A percentile compares a stretch with the other conserved stretches of the same genome.
These are phyloP conservation scores for Saturnispora serradocipensis DNA, from an alignment of 805 yeast species.

Conservation along the genomic window DNA sequence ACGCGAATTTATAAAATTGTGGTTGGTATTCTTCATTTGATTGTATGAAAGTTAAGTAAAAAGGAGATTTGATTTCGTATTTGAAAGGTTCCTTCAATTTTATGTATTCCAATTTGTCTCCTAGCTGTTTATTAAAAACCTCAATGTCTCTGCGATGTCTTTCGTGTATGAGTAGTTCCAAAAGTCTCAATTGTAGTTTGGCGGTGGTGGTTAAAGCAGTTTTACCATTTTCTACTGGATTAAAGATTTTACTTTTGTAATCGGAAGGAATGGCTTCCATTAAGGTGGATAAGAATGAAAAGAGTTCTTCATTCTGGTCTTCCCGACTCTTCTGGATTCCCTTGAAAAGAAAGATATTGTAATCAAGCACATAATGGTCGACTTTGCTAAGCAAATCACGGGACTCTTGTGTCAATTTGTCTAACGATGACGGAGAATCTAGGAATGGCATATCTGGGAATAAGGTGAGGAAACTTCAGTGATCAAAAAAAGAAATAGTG, in stretches of 20 bases:
- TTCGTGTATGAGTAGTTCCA: constrained; percentile 27
- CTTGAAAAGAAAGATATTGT: constrained; percentile 29
- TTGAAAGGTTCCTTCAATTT: constrained; percentile 22
- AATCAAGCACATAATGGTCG: constrained; percentile 31
- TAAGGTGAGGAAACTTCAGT: background rate
- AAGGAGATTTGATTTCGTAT: constrained; percentile 30
- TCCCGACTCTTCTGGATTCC: constrained; percentile 23
- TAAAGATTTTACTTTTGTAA: constrained; percentile 16
- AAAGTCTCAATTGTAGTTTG: constrained; percentile 27
- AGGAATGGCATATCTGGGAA: constrained; percentile 1
- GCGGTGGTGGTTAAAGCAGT: constrained; percentile 25
- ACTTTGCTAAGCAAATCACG: constrained; percentile 17
- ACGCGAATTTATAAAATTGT: constrained; percentile 26
- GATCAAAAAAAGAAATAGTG: background rate
- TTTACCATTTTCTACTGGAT: constrained; percentile 15
- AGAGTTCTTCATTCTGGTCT: constrained; percentile 15
- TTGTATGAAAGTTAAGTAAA: constrained; percentile 17
- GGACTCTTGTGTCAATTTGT: constrained; percentile 11
- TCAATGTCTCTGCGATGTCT: constrained; percentile 29
- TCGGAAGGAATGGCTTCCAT: constrained; percentile 19
- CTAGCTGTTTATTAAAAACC: constrained; percentile 19
- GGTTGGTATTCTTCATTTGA: constrained; percentile 16
- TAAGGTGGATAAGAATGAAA: constrained; percentile 17
- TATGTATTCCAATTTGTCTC: constrained; percentile 17
- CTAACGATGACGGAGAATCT: constrained; percentile 3